phyloP scores from a whole-genome alignment of 257 asterid species.

The Nyctanthes arbortristis region DNA sequence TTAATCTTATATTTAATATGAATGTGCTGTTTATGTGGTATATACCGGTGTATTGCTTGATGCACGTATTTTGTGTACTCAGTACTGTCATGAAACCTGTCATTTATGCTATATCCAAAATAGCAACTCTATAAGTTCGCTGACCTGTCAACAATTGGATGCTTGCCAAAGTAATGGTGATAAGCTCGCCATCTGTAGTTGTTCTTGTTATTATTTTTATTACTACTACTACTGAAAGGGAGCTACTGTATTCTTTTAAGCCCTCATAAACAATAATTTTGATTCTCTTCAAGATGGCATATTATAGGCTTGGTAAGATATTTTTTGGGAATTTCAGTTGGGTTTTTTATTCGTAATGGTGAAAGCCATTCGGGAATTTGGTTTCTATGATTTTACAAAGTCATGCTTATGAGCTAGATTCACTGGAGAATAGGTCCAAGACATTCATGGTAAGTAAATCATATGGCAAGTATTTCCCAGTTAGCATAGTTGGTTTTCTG shows the following conservation, averaged over 20 bases:
- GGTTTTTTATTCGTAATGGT: background rate
- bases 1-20: background rate
- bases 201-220: too few relatives aligned
- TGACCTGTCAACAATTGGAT: background rate
- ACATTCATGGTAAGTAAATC: background rate
- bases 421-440: background rate
- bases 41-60: background rate
- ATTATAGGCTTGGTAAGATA: slow-evolving; percentile 9
- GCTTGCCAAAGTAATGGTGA: background rate
- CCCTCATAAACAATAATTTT: background rate
- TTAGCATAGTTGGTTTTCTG: background rate
- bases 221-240: too few relatives aligned
- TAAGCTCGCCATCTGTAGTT: too few relatives aligned
- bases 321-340: background rate
- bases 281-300: background rate
- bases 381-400: background rate
- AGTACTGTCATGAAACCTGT: background rate
- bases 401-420: background rate
- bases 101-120: slow-evolving; percentile 8
- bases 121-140: background rate
- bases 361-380: background rate
- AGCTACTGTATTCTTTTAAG: background rate
- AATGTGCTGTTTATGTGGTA: background rate
- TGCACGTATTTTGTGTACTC: background rate
- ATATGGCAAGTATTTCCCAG: too few relatives aligned